Evolutionary conservation across 768 basidiomycete genomes (phyloP).

Genomic region (Amanita subjunquillea): DNA sequence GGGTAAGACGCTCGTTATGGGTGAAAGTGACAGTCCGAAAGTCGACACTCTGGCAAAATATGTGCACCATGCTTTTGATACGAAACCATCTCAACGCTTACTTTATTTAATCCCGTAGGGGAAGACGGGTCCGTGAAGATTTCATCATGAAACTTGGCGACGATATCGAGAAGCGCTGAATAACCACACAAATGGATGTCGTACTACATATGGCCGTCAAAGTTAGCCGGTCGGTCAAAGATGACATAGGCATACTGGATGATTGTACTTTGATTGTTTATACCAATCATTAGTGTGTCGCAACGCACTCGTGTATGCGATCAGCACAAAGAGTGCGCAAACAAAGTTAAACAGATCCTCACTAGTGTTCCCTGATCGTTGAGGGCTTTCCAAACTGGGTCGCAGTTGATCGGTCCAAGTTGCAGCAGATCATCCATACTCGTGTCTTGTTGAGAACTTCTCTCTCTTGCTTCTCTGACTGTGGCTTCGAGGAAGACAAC

Average conservation of each 20-base stretch:
- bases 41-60: conserved; percentile 41
- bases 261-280: conserved; percentile 53
- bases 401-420: conserved; percentile 78
- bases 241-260: conserved; percentile 27
- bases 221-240: neutral
- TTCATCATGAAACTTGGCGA: conserved; percentile 66
- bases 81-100: conserved; percentile 12
- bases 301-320: conserved; percentile 35
- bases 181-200: conserved; percentile 73
- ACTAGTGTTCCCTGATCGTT: conserved; percentile 82
- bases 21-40: conserved; percentile 53
- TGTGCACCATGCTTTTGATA: neutral
- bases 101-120: conserved; percentile 64
- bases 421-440: conserved; percentile 90
- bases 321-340: neutral
- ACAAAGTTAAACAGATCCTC: conserved; percentile 14
- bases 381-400: conserved; percentile 87
- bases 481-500: conserved; percentile 45
- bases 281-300: conserved; percentile 72
- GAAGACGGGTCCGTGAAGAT: conserved; percentile 64
- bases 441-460: conserved; percentile 78
- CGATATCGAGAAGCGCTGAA: conserved; percentile 56
- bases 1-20: conserved; percentile 47
- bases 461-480: conserved; percentile 66
- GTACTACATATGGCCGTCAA: conserved; percentile 34